Evolutionary conservation across 257 asterid species (phyloP).

Genomic region (Leonotis leonurus): DNA sequence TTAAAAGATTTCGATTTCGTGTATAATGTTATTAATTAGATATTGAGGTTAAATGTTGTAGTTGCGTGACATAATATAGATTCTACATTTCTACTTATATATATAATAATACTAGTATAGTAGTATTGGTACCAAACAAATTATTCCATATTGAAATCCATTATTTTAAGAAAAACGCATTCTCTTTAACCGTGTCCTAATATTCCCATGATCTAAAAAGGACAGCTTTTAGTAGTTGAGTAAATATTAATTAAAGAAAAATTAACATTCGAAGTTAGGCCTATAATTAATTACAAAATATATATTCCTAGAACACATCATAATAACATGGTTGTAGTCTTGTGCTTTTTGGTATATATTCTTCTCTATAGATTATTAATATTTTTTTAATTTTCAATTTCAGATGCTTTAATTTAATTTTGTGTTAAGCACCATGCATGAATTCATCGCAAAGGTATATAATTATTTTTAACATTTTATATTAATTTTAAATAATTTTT

Average conservation of each 20-base stretch:
- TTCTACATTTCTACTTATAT: neutral
- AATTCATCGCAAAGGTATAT: too few relatives aligned
- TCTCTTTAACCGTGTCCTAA: slow-evolving; percentile 18
- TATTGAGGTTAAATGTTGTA: neutral
- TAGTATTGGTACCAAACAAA: too few relatives aligned
- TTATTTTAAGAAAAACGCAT: neutral
- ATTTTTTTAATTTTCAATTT: too few relatives aligned
- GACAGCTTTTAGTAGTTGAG: slow-evolving; percentile 1
- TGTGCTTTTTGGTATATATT: slow-evolving; percentile 20
- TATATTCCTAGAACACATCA: slow-evolving; percentile 6
- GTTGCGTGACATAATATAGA: neutral
- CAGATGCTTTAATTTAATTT: too few relatives aligned
- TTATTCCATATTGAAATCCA: neutral
- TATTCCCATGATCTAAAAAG: slow-evolving; percentile 21
- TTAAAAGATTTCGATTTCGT: neutral
- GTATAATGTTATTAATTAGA: too few relatives aligned
- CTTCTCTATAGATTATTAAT: too few relatives aligned
- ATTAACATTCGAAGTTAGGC: slow-evolving; percentile 19
- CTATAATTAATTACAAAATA: neutral
- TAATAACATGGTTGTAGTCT: neutral
- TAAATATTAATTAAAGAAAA: neutral
- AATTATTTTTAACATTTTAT: too few relatives aligned
- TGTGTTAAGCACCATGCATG: too few relatives aligned
- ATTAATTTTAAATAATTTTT: too few relatives aligned
- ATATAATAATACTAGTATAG: neutral